phyloP scores from a whole-genome alignment of 768 basidiomycete species.

The Paxillus ammoniavirescens region DNA sequence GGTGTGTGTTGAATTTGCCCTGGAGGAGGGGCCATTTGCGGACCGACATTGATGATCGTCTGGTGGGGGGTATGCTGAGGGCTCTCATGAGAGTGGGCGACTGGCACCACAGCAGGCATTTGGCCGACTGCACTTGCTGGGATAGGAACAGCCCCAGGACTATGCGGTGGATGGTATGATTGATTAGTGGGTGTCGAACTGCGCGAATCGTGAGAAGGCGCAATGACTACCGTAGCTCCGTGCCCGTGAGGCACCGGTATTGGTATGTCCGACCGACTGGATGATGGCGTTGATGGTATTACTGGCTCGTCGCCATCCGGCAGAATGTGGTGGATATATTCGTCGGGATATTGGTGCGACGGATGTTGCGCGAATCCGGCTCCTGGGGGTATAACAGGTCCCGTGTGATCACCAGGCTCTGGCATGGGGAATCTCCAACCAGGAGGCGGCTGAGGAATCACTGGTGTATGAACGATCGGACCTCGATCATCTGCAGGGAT shows the following conservation, averaged over 20 bases:
- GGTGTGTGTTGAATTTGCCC: slow-evolving; percentile 13
- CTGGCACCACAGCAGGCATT: slow-evolving; percentile 17
- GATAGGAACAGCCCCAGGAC: slow-evolving; percentile 15
- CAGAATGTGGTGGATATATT: slow-evolving; percentile 2
- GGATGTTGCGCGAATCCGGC: slow-evolving; percentile 7
- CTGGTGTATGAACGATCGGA: slow-evolving; percentile 13
- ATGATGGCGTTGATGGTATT: slow-evolving; percentile 22
- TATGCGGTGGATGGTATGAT: slow-evolving; percentile 14
- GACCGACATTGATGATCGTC: slow-evolving; percentile 13
- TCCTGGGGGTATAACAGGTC: slow-evolving; percentile 40
- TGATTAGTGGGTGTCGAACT: slow-evolving; percentile 27
- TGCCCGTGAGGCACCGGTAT: slow-evolving; percentile 15
- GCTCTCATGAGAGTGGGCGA: slow-evolving; percentile 8
- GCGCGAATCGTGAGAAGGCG: slow-evolving; percentile 15
- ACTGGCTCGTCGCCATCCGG: slow-evolving; percentile 16
- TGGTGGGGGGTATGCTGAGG: slow-evolving; percentile 7
- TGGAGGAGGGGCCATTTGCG: slow-evolving; percentile 19
- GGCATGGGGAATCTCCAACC: slow-evolving; percentile 22
- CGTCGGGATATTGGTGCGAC: slow-evolving; percentile 2
- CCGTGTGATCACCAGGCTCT: slow-evolving; percentile 15
- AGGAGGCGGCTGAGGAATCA: slow-evolving; percentile 22
- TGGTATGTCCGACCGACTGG: slow-evolving; percentile 8
- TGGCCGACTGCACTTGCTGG: background rate
- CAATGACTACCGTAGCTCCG: slow-evolving; percentile 10
- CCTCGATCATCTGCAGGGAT: slow-evolving; percentile 15